phyloP scores from a whole-genome alignment of 495 filamentous ascomycete genomes.

The Aspergillus saccharolyticus region DNA sequence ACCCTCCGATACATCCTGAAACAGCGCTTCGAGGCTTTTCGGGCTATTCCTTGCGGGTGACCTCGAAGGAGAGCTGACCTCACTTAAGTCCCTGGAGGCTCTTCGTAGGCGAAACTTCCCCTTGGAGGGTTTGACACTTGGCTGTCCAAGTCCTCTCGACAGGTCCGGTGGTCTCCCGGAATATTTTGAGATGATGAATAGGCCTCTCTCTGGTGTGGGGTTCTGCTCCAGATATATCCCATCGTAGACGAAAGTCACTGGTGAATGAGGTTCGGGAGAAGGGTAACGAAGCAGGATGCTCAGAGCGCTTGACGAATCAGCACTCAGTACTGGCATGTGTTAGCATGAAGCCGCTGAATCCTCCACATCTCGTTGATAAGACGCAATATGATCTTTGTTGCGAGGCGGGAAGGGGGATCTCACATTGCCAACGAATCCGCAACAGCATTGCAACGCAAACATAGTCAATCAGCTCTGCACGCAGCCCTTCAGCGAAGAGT shows the following conservation, averaged over 20 bases:
- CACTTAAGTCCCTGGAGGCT: constrained; percentile 29
- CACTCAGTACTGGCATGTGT: constrained; percentile 60
- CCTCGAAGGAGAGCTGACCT: constrained; percentile 29
- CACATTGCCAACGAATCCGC: constrained; percentile 85
- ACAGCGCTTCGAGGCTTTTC: constrained; percentile 65
- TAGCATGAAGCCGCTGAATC: constrained; percentile 12
- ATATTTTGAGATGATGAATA: constrained; percentile 75
- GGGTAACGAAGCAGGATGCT: constrained; percentile 78
- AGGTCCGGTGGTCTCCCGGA: constrained; percentile 58
- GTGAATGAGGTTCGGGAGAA: constrained; percentile 54
- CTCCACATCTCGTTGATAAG: background rate
- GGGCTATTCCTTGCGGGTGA: constrained; percentile 56
- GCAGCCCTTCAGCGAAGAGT: constrained; percentile 82
- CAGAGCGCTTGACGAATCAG: constrained; percentile 80
- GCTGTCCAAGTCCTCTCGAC: constrained; percentile 28
- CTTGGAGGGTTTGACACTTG: constrained; percentile 21
- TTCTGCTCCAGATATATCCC: constrained; percentile 80
- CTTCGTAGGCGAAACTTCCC: constrained; percentile 31
- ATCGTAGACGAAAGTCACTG: constrained; percentile 78
- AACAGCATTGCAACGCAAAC: constrained; percentile 93
- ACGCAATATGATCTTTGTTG: background rate
- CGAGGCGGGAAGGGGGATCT: constrained; percentile 24
- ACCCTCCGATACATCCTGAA: constrained; percentile 81
- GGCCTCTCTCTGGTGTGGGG: constrained; percentile 64
- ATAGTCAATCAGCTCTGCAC: constrained; percentile 76